phyloP scores from a whole-genome alignment of 2,329 filamentous ascomycete genomes.

The Domatiomyces globalis region DNA sequence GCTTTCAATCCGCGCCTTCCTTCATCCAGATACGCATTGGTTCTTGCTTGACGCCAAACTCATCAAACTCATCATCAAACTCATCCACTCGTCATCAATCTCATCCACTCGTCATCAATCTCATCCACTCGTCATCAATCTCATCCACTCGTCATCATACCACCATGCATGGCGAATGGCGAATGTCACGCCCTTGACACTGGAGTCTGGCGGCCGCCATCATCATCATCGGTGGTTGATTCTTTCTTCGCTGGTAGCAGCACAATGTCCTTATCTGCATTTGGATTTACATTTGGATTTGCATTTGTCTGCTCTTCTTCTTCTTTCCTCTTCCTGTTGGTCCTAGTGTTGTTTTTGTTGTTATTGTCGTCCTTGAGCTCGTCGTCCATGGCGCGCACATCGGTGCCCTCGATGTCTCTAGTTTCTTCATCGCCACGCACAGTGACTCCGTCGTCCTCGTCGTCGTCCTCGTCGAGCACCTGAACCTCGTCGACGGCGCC shows the following conservation, averaged over 20 bases:
- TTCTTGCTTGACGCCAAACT: too few relatives aligned
- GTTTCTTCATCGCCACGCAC: conserved; percentile 8
- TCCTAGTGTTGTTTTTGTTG: background rate
- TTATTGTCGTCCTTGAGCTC: background rate
- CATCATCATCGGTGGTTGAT: background rate
- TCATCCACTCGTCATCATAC: too few relatives aligned
- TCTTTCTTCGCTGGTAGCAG: background rate
- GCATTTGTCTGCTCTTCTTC: background rate
- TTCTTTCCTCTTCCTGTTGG: background rate
- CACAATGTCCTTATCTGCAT: background rate
- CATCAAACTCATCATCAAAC: too few relatives aligned
- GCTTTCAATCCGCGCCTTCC: too few relatives aligned
- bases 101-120: too few relatives aligned
- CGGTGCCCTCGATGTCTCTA: background rate
- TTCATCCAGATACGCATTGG: too few relatives aligned
- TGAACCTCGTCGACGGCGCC: conserved; percentile 82
- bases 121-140: too few relatives aligned
- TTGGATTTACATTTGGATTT: background rate
- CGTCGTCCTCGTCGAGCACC: conserved; percentile 50
- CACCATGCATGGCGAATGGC: too few relatives aligned
- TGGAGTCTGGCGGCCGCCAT: too few relatives aligned
- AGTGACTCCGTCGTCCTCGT: conserved; percentile 15
- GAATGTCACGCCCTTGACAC: too few relatives aligned
- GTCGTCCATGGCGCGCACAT: background rate
- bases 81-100: too few relatives aligned